Percentiles rank a stretch among this genome's conserved stretches.
phyloP scores from a whole-genome alignment of 129 eudicot species.

The Pittosporum tobira region DNA sequence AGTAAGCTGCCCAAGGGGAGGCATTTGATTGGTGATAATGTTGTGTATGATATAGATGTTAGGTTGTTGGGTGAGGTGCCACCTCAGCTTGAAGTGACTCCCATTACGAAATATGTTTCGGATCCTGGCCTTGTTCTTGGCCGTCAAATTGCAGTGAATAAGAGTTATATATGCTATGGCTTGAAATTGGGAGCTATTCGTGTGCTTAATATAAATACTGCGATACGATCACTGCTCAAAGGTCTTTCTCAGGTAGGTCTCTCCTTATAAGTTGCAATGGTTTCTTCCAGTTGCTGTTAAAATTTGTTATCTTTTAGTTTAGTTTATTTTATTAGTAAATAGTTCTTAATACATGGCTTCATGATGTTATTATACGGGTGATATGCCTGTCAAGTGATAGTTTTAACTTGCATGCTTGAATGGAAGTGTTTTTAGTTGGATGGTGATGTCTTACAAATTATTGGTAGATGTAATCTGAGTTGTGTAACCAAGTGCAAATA shows the following conservation, averaged over 20 bases:
- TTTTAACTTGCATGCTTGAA: too few species aligned
- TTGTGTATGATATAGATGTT: constrained; percentile 68
- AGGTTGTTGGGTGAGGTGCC: constrained; percentile 84
- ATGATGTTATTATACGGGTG: too few species aligned
- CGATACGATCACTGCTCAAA: constrained; percentile 79
- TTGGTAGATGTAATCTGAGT: too few species aligned
- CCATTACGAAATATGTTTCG: constrained; percentile 84
- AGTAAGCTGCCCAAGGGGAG: constrained; percentile 95
- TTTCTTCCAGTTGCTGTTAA: too few species aligned
- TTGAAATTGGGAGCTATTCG: constrained; percentile 85
- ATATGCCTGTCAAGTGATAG: too few species aligned
- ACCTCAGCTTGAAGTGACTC: constrained; percentile 98
- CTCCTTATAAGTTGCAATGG: too few species aligned
- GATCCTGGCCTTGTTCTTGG: constrained; percentile 94
- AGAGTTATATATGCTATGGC: constrained; percentile 90
- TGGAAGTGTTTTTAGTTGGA: too few species aligned
- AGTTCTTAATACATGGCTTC: too few species aligned
- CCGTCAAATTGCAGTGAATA: constrained; percentile 92
- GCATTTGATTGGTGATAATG: constrained; percentile 61
- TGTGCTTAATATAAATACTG: constrained; percentile 88
- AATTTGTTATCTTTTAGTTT: too few species aligned
- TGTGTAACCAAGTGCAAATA: too few species aligned
- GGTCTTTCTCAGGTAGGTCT: constrained; percentile 80
- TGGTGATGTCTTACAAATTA: too few species aligned
- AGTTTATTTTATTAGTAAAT: too few species aligned